Base-by-base conservation (phyloP, 2,329 filamentous ascomycete genomes). In the Diplodia corticola region DNA sequence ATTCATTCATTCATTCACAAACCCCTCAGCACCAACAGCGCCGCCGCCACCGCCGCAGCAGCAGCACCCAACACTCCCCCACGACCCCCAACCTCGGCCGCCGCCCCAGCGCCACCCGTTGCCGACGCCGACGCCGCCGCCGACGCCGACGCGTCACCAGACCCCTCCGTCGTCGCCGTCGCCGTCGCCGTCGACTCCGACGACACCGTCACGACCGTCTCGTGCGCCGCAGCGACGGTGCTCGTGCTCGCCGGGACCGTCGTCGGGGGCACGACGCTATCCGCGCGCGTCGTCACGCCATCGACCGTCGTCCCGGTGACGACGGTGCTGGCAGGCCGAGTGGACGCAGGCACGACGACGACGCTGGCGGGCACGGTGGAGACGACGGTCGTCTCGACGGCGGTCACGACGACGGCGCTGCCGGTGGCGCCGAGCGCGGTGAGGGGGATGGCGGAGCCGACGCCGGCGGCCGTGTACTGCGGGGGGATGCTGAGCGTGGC, bases 381-480 rank as follows among this genome's bases (percentile, higher is more conserved):
- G 30, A 33, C 15, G 5, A n/a, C 4, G 30, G 35, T 46, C 10
- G 48, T 63, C 49, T 65, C 4, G 9, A 76, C 70, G 0, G 72
- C 74, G 5, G 75, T 77, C 1, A 74, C 80, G 33, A 75, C 70
- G 0, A 77, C 76, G 4, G 78, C 68, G 10, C 76, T 76, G 17
- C 80, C 82, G 10, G 78, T 68, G 10, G 77, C 76, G 17, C 80
- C 82, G 10, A 84, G 71, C 51, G 76, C 78, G 9, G 76, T 79
- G 0, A 76, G 76, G 0, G 82, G 82, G 48, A 84, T 80, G 0
- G 81, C 81, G 20, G 73, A 77, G 6, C 82, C 82, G 2, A 81
- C 77, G 15, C 82, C 82, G 1, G 75, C 75, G 17, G 75, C 80
- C 0, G 82, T 84, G 68, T 75, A 83, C 50, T 81, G 80, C 1